Base-by-base conservation (phyloP, 768 basidiomycete genomes). In the Cyclocybe cylindracea region DNA sequence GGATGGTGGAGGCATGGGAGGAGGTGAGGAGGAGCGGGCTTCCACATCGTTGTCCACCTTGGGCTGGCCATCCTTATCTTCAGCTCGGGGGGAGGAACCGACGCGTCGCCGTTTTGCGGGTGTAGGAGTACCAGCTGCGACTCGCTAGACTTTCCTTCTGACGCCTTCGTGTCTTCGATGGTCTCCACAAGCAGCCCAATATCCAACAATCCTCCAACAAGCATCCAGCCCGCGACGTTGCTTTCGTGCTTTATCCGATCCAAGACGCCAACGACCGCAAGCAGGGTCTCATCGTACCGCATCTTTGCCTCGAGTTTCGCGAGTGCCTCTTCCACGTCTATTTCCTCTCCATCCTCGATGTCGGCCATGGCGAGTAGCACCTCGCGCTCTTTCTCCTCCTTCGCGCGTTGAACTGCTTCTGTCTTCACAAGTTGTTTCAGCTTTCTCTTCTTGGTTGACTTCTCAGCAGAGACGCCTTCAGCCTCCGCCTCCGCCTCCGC, bases 171-270 rank as follows among this genome's bases (percentile, higher is more conserved):
- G 8, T 32, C 34, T 14, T 40, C 54, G 11, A 18, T 2, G 8
- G 34, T n/a, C 10, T 14, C 34, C 4, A 39, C 37, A n/a, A 19
- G 10, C 4, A 31, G 43, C 13, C 51, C 36, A 8, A 54, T 51
- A 3, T 45, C 48, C 13, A 67, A 36, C 16, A 87, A 66, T 0
- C 85, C 85, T 1, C 86, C 85, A 29, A 61, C 58, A 13, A 77
- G 74, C 49, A 89, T 74, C 89, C 89, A 90, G 14, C 76, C 80
- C 0, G 86, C 82, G 18, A 90, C 78, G 57, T 86, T 89, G 49
- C 68, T 73, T 66, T 89, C 80, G 43, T 59, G 46, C 64, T 83
- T 85, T 10, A 85, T 55, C 10, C 68, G 72, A 42, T 88, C 85
- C 19, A 91, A 67, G 10, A 90, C 71, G 7, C 89, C 89, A 10